Evolutionary conservation across 1,139 yeast genomes (phyloP), one percentile per base, ranked within the genome.

Genomic region (Suhomyces atakaporum): DNA sequence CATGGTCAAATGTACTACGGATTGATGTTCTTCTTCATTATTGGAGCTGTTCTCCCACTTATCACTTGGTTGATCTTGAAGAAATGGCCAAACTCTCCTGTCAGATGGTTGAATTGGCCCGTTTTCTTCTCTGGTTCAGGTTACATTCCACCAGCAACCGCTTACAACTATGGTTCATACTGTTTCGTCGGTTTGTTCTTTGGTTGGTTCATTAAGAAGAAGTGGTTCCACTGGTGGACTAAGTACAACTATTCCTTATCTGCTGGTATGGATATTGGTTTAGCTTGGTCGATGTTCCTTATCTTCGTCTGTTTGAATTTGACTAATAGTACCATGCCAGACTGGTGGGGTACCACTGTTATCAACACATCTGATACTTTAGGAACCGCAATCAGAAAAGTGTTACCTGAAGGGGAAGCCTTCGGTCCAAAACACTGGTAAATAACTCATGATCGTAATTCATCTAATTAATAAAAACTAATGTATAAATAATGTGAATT

Each of bases 311-410:
- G 68, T 29, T 54, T 66, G 42, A 42, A 46, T 39, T 53, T 62
- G 31, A 58, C 63, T 27, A 58, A 63, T 36, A 42, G 55, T 9
- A 44, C 60, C 15, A 70, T 75, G 40, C 52, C 59, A 21, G 23
- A 46, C 13, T 81, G 87, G 87, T 80, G 86, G 86, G 86, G 87
- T 16, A 73, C 69, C 39, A 45, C 42, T 9, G 67, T 75, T 6
- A 59, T 58, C 41, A 59, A 63, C 36, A 53, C 56, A n/a, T 18
- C 45, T 40, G 57, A 52, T 26, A 40, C 45, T n/a, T 25, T 27
- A 8, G 31, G 28, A 16, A 32, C 31, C 3, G 51, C 53, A 15
- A 41, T 43, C 33, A 42, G 49, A 36, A 29, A 32, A 14, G 29
- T 39, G 2, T 43, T 49, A 36, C 19, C 36, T 3, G 16, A 32